A percentile compares a stretch with the other conserved stretches of the same genome.
Conservation (phyloP, 257 asterid species). For the Sherardia arvensis region DNA sequence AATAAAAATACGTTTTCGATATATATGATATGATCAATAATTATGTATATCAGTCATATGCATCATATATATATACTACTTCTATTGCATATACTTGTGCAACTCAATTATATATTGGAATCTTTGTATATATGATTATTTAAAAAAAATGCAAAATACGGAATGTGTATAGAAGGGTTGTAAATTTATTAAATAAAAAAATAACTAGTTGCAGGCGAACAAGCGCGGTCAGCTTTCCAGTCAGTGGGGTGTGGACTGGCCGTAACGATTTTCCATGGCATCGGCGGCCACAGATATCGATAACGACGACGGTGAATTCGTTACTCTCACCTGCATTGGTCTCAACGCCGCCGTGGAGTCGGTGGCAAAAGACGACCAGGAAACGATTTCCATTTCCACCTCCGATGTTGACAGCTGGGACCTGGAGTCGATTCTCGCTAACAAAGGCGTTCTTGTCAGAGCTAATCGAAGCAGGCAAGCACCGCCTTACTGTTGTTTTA, state of each 20-base stretch:
- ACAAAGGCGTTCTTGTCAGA: slow-evolving; percentile 33
- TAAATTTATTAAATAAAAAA: neutral
- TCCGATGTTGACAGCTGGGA: slow-evolving; percentile 47
- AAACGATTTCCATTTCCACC: slow-evolving; percentile 40
- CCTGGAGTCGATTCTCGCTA: slow-evolving; percentile 37
- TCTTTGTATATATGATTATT: no score
- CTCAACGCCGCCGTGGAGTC: slow-evolving; percentile 1
- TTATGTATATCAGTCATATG: no score
- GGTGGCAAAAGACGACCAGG: slow-evolving; percentile 15
- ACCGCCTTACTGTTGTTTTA: neutral
- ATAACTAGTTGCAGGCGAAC: neutral
- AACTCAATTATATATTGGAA: no score
- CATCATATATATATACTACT: no score
- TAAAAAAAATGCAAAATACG: no score
- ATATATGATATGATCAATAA: no score
- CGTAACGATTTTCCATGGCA: slow-evolving; percentile 21
- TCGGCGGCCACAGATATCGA: slow-evolving; percentile 14
- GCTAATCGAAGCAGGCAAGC: slow-evolving; percentile 43
- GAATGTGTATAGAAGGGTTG: no score
- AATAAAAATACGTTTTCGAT: no score
- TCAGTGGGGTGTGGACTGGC: neutral
- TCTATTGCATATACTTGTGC: no score
- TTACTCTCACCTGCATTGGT: slow-evolving; percentile 42
- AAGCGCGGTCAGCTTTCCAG: neutral
- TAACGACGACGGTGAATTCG: slow-evolving; percentile 19